These are phyloP conservation scores for Saturnispora hagleri DNA, from an alignment of 805 yeast genomes.

Conservation along the genomic window DNA sequence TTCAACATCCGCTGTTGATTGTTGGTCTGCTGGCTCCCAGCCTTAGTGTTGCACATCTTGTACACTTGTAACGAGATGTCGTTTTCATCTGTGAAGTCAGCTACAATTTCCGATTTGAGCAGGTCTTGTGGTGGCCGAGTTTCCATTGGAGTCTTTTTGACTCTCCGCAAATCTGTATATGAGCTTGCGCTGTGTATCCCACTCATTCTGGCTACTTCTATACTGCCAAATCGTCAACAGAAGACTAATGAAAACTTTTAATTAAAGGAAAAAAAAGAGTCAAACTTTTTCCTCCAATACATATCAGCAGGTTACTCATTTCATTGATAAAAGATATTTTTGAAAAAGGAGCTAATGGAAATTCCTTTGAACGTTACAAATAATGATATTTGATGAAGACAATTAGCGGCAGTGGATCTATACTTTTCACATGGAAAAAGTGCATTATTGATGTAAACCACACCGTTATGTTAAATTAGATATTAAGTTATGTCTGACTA, in stretches of 20 bases:
- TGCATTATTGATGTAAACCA: no score
- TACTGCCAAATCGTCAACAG: neutral
- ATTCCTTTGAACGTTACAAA: neutral
- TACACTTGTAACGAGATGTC: constrained; percentile 28
- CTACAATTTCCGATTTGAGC: constrained; percentile 20
- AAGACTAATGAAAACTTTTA: neutral
- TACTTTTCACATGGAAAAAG: no score
- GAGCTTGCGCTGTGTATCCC: neutral
- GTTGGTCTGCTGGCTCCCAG: constrained; percentile 23
- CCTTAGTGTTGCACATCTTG: constrained; percentile 28
- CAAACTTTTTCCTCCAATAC: neutral
- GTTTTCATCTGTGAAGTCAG: constrained; percentile 20
- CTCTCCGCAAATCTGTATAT: neutral
- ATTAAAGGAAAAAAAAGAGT: neutral
- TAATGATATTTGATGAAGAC: no score
- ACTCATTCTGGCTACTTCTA: neutral
- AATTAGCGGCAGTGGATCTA: no score
- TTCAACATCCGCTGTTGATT: constrained; percentile 26
- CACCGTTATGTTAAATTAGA: no score
- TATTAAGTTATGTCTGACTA: no score
- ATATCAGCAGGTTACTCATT: neutral
- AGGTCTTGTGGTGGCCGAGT: neutral
- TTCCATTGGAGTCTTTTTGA: neutral
- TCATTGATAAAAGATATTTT: neutral
- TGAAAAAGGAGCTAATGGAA: neutral